phyloP scores from a whole-genome alignment of 2,329 filamentous ascomycete species.

The Paraphoma chrysanthemicola region DNA sequence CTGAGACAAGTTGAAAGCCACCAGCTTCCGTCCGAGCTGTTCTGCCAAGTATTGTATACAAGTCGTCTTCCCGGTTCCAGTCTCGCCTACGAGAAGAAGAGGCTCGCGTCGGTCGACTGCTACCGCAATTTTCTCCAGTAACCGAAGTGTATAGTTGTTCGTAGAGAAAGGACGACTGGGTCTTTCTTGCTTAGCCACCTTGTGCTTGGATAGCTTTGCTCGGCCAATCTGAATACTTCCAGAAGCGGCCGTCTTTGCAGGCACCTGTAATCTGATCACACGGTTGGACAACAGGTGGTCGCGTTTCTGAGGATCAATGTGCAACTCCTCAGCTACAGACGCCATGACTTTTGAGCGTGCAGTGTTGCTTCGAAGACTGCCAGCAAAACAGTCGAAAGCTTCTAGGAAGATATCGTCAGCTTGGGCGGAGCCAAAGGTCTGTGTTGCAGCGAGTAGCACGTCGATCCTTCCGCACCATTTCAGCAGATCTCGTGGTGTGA shows the following conservation, averaged over 20 bases:
- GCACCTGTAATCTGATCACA: slow-evolving; percentile 67
- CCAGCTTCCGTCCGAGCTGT: slow-evolving; percentile 82
- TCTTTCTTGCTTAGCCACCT: slow-evolving; percentile 47
- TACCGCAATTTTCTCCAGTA: slow-evolving; percentile 87
- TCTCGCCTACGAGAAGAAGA: slow-evolving; percentile 94
- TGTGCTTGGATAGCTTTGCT: slow-evolving; percentile 56
- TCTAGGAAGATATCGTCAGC: slow-evolving; percentile 91
- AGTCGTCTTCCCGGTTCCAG: slow-evolving; percentile 97
- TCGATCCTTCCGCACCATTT: slow-evolving; percentile 88
- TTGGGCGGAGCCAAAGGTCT: slow-evolving; percentile 72
- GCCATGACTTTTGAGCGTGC: slow-evolving; percentile 67
- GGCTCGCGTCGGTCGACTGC: slow-evolving; percentile 87
- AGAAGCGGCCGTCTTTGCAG: slow-evolving; percentile 32
- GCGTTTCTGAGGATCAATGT: slow-evolving; percentile 81
- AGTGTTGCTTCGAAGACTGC: slow-evolving; percentile 73
- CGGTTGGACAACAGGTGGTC: slow-evolving; percentile 78
- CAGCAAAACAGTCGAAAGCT: slow-evolving; percentile 89
- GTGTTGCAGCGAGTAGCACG: slow-evolving; percentile 66
- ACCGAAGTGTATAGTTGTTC: slow-evolving; percentile 80
- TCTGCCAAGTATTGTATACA: slow-evolving; percentile 91
- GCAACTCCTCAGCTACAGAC: slow-evolving; percentile 84
- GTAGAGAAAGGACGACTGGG: slow-evolving; percentile 75
- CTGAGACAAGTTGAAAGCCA: slow-evolving; percentile 94
- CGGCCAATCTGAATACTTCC: slow-evolving; percentile 44
- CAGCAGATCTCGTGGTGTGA: slow-evolving; percentile 79